Percentiles rank a stretch among this genome's conserved stretches.
Evolutionary conservation across 768 basidiomycete species (phyloP).

Genomic region (Boletus tylopilopsis): DNA sequence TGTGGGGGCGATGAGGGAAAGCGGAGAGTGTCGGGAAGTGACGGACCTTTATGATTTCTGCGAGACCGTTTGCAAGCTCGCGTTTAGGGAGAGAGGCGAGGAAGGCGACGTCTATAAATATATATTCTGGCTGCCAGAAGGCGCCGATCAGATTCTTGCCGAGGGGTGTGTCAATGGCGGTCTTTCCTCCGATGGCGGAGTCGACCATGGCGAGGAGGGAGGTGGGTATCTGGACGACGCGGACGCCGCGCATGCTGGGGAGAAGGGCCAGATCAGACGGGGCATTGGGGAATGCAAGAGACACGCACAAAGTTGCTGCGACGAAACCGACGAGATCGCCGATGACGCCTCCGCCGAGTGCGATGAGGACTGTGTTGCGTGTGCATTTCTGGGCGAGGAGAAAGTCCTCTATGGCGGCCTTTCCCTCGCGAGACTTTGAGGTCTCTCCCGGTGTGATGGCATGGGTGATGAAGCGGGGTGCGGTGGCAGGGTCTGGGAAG

Average conservation of each 20-base stretch:
- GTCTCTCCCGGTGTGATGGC: constrained; percentile 89
- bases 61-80: constrained; percentile 99
- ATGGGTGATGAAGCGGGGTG: constrained; percentile 70
- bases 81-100: constrained; percentile 87
- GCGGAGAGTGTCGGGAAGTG: neutral
- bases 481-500: constrained; percentile 23
- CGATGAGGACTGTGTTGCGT: constrained; percentile 88
- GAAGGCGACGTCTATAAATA: constrained; percentile 97
- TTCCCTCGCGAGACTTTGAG: constrained; percentile 86
- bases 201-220: constrained; percentile 98
- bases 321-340: constrained; percentile 97
- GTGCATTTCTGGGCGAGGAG: constrained; percentile 85
- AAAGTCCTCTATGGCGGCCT: constrained; percentile 93
- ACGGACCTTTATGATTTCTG: constrained; percentile 92
- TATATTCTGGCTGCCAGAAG: constrained; percentile 97
- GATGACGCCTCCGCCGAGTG: constrained; percentile 95
- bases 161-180: constrained; percentile 97
- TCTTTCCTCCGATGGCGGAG: constrained; percentile 96
- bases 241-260: constrained; percentile 93
- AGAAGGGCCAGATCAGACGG: constrained; percentile 4
- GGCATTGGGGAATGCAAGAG: neutral
- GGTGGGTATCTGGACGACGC: constrained; percentile 94
- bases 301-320: constrained; percentile 87
- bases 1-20: constrained; percentile 28
- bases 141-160: constrained; percentile 99